Base-by-base conservation (phyloP, 495 filamentous ascomycete species). In the Acidomyces sp. region DNA sequence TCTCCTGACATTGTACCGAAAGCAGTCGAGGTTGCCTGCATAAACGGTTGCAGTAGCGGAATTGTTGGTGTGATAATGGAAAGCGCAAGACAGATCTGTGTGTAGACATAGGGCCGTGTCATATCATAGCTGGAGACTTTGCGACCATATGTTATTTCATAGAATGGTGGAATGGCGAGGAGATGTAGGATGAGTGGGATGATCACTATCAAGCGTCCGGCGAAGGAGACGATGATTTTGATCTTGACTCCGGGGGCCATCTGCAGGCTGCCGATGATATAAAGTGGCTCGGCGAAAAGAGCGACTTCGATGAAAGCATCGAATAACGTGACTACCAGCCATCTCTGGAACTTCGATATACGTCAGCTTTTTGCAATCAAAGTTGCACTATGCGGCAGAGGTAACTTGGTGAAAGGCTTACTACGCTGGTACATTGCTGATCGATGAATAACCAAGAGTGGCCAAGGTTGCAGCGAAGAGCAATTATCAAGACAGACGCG, bases 211-310 rank as follows among this genome's bases (percentile, higher is more conserved):
- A 42, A 30, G 16, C 39, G 39, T 6, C 4, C 29, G 27, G 29
- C 39, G 24, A 42, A 42, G 13, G 39, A 7, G 6, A 5, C 13
- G 39, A 42, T 34, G 39, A 42, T 30, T 4, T 21, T 16, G 29
- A 42, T 16, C 39, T 35, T 42, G 28, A 17, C 6, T 18, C 15
- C 18, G 29, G n/a, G 13, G 16, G 39, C 39, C 39, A 42, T 42
- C 17, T 42, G 39, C 12, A 42, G 39, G 15, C 22, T 42, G 9
- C 4, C 6, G 39, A 42, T 22, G 6, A 42, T 36, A 7, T n/a
- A 20, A 5, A 25, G 15, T 10, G 29, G 39, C 15, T 34, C 16
- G 6, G 29, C 12, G 29, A 42, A 37, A 17, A 42, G 16, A 23
- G 22, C 29, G 29, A 19, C 20, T 17, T 42, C 39, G 29, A 42